Conservation (phyloP, 2,329 filamentous ascomycete species). For the Nothophaeocryptopus gaeumannii region DNA sequence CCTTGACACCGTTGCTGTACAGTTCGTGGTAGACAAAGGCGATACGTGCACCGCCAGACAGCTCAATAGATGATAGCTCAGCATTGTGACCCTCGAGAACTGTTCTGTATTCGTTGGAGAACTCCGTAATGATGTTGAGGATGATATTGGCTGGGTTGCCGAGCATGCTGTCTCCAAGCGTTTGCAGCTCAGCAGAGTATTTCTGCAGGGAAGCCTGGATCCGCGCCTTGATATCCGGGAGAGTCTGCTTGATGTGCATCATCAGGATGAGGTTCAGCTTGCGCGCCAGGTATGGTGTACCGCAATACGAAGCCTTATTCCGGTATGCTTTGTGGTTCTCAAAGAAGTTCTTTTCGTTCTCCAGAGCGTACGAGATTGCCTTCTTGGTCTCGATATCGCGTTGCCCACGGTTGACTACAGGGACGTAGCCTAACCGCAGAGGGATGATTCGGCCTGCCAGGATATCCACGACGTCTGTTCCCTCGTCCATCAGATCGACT, state of each 20-base stretch:
- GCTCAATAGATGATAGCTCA: conserved; percentile 87
- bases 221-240: conserved; percentile 96
- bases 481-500: conserved; percentile 98
- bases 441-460: conserved; percentile 96
- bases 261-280: conserved; percentile 98
- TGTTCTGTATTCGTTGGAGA: conserved; percentile 94
- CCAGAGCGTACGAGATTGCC: conserved; percentile 82
- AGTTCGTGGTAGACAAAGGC: conserved; percentile 99
- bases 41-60: conserved; percentile 95
- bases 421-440: conserved; percentile 88
- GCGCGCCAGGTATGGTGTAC: conserved; percentile 91
- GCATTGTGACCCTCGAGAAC: conserved; percentile 96
- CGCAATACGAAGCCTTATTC: conserved; percentile 98
- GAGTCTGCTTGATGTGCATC: conserved; percentile 99
- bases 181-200: conserved; percentile 76
- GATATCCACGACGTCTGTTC: conserved; percentile 97
- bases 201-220: conserved; percentile 94
- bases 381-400: conserved; percentile 98
- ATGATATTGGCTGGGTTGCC: conserved; percentile 96
- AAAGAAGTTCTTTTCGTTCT: conserved; percentile 95
- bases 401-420: conserved; percentile 96
- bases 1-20: conserved; percentile 96
- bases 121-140: conserved; percentile 98
- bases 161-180: conserved; percentile 88
- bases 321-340: conserved; percentile 98